Evolutionary conservation across 768 basidiomycete genomes (phyloP).

Genomic region (Boletellus ananas): DNA sequence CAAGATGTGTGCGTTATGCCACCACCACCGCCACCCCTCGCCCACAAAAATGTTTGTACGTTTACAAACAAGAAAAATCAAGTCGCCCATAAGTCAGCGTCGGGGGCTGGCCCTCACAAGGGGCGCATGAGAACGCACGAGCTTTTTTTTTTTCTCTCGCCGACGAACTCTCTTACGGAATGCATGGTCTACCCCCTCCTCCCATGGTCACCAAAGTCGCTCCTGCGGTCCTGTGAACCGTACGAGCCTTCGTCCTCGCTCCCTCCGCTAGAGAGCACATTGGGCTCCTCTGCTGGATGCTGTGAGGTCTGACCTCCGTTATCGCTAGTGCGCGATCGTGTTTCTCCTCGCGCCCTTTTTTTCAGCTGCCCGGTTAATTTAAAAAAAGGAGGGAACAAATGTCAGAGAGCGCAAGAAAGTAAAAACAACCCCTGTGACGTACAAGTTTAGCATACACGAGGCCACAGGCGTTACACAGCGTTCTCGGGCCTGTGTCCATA

Average conservation of each 20-base stretch:
- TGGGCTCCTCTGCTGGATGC: conserved; percentile 25
- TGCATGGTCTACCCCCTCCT: conserved; percentile 26
- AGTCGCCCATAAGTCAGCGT: conserved; percentile 20
- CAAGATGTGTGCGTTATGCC: not conserved
- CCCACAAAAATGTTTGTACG: conserved; percentile 4
- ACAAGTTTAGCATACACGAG: conserved; percentile 86
- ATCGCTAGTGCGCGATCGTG: conserved; percentile 24
- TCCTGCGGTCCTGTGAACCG: conserved; percentile 33
- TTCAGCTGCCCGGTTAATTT: conserved; percentile 23
- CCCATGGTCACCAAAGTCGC: conserved; percentile 33
- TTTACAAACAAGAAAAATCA: conserved; percentile 1
- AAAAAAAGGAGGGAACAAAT: conserved; percentile 2
- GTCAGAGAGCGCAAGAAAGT: conserved; percentile 20
- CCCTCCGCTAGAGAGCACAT: conserved; percentile 26
- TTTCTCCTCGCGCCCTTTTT: conserved; percentile 34
- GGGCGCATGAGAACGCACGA: conserved; percentile 18
- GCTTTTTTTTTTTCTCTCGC: not conserved
- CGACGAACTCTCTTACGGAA: conserved; percentile 19
- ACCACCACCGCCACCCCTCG: not conserved
- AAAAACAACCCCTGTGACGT: conserved; percentile 33
- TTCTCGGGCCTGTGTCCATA: conserved; percentile 60
- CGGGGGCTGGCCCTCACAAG: conserved; percentile 7
- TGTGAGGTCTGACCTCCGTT: conserved; percentile 30
- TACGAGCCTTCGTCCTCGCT: conserved; percentile 34
- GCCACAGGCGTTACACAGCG: conserved; percentile 82